Base-by-base conservation (phyloP, 1,284 basidiomycete species). In the Dichomitus squalens region DNA sequence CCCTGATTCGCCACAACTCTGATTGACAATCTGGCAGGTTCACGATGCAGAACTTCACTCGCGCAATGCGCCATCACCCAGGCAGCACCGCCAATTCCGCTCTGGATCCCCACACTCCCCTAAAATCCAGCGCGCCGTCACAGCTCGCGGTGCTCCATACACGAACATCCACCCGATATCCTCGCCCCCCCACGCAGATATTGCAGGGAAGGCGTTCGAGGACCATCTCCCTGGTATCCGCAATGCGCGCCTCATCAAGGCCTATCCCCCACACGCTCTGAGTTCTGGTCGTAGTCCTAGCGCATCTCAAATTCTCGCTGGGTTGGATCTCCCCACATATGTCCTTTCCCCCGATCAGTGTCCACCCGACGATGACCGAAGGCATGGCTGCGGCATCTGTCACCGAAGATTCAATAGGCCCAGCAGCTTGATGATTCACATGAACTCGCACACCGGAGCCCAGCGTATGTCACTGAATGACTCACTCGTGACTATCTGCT, bases 391-490 rank as follows among this genome's bases (percentile, higher is more conserved):
- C 61, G 78, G 79, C 0, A 83, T 81, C 38, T 91, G 88, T 70
- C 74, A 74, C 58, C 88, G 89, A 70, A 77, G 86, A 25, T 91
- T 91, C 76, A 90, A 90, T 70, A 80, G 89, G 7, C 89, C 88
- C 3, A 91, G 88, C 64, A 90, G 88, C 68, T 78, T 91, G 57
- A 76, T 81, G 57, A 90, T 89, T 57, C 88, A 91, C 70, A 79
- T 86, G 64, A 90, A 91, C 67, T 90, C 86, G 2, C 89, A 91
- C 71, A 90, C 88, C 16, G 88, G 88, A 18, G 88, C 81, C 16
- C 88, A 85, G 67, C 88, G 88, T 90, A 72, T 69, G 86, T 57
- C 51, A 25, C 18, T 25, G 16, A 44, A 43, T 21, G 31, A 27
- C 36, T 47, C 18, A 29, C 36, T 29, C 9, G 12, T 35, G 11